A percentile compares a stretch with the other conserved stretches of the same genome.
These are phyloP conservation scores for Eudorina sp. DNA, from an alignment of 139 green algal genomes.

Conservation along the genomic window DNA sequence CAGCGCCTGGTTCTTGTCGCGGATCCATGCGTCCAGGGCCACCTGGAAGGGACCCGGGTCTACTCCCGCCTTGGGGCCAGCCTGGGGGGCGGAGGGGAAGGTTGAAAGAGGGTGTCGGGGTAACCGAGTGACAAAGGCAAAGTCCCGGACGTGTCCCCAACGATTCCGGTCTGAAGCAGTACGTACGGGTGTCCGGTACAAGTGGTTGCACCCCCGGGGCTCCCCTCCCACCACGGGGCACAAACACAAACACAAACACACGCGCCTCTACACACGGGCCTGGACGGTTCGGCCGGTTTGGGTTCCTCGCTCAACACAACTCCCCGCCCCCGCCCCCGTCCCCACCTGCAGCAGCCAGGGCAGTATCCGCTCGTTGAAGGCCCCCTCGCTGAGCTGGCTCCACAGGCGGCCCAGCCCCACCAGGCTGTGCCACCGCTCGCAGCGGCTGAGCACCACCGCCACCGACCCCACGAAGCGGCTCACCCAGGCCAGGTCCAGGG, in stretches of 20 bases:
- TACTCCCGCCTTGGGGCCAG: conserved; percentile 44
- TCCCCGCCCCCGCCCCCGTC: neutral
- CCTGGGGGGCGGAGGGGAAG: neutral
- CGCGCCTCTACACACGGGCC: no score
- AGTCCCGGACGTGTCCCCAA: no score
- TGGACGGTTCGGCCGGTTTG: no score
- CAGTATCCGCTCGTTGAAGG: conserved; percentile 68
- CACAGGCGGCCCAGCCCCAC: conserved; percentile 55
- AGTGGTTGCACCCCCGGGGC: no score
- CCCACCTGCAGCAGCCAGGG: conserved; percentile 56
- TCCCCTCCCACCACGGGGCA: no score
- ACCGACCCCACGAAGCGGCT: conserved; percentile 49
- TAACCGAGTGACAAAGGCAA: no score
- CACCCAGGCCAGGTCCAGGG: conserved; percentile 64
- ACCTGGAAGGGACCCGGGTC: conserved; percentile 46
- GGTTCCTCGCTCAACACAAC: no score
- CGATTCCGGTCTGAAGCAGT: no score
- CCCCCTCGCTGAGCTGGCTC: conserved; percentile 55
- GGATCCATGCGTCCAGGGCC: conserved; percentile 55
- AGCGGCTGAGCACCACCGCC: conserved; percentile 56
- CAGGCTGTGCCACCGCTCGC: conserved; percentile 60
- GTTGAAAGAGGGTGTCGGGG: no score
- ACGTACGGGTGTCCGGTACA: no score
- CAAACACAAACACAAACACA: no score
- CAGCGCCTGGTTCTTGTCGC: conserved; percentile 68